These are phyloP conservation scores for Penicillium psychrosexuale DNA, from an alignment of 2,329 filamentous ascomycete species.

Conservation along the genomic window DNA sequence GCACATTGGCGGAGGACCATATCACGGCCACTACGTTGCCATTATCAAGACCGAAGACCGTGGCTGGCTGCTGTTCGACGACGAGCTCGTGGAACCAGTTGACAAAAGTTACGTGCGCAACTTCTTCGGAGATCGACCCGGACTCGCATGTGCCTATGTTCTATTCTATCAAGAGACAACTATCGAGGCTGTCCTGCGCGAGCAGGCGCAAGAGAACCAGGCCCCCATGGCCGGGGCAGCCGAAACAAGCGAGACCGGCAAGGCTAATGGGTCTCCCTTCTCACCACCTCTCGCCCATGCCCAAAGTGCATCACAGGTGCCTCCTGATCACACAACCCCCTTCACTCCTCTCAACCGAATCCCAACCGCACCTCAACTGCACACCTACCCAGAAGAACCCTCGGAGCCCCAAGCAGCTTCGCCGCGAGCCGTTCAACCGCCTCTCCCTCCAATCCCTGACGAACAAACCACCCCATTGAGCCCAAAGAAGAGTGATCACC, in stretches of 20 bases:
- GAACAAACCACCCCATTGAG: slow-evolving; percentile 38
- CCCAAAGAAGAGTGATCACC: slow-evolving; percentile 61
- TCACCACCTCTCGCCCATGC: slow-evolving; percentile 38
- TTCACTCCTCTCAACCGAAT: slow-evolving; percentile 33
- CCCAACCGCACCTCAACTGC: slow-evolving; percentile 50
- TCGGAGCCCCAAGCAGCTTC: slow-evolving; percentile 20
- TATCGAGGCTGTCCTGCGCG: slow-evolving; percentile 64
- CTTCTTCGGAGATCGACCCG: slow-evolving; percentile 92
- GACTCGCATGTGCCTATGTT: slow-evolving; percentile 91
- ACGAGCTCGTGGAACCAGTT: slow-evolving; percentile 97
- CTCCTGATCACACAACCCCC: slow-evolving; percentile 36
- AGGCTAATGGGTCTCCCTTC: slow-evolving; percentile 32
- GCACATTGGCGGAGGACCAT: slow-evolving; percentile 93
- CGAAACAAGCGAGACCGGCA: slow-evolving; percentile 42
- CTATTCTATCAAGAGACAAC: slow-evolving; percentile 95
- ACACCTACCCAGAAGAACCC: slow-evolving; percentile 38
- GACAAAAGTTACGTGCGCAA: slow-evolving; percentile 94
- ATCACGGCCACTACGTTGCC: slow-evolving; percentile 95
- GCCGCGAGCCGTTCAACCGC: slow-evolving; percentile 14
- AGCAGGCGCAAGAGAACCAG: slow-evolving; percentile 77
- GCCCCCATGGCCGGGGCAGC: slow-evolving; percentile 43
- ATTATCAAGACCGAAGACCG: slow-evolving; percentile 97
- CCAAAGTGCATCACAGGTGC: slow-evolving; percentile 39
- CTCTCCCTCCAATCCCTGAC: slow-evolving; percentile 33
- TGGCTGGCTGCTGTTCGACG: slow-evolving; percentile 94